Evolutionary conservation across 805 yeast genomes (phyloP).

Genomic region (Groenewaldozyma tartarivorans): DNA sequence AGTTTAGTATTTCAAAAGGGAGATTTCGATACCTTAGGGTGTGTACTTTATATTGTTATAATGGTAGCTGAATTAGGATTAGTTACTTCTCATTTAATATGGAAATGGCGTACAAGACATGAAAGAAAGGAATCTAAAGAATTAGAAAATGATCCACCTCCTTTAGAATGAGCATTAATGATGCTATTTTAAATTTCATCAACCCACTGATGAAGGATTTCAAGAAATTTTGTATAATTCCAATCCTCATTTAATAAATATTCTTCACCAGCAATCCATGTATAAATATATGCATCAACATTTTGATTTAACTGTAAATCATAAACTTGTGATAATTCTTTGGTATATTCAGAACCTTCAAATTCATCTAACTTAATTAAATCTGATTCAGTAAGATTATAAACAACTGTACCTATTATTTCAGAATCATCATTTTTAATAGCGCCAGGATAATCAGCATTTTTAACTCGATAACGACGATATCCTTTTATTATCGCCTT

Average conservation of each 20-base stretch:
- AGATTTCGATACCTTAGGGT: conserved; percentile 67
- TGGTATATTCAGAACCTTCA: conserved; percentile 21
- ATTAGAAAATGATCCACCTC: conserved; percentile 1
- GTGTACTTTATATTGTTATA: conserved; percentile 64
- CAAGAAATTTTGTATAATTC: too few relatives aligned
- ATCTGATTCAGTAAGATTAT: conserved; percentile 12
- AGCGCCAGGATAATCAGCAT: conserved; percentile 19
- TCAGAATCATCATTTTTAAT: conserved; percentile 1
- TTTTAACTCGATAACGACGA: conserved; percentile 14
- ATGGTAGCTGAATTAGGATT: conserved; percentile 72
- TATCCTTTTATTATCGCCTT: conserved; percentile 13
- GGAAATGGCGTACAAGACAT: conserved; percentile 40
- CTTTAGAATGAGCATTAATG: too few relatives aligned
- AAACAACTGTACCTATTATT: conserved; percentile 17
- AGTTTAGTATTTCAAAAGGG: conserved; percentile 48
- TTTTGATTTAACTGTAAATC: conserved; percentile 5
- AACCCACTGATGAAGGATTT: too few relatives aligned
- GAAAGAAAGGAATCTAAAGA: conserved; percentile 6
- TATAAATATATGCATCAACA: conserved; percentile 13
- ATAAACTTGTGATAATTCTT: conserved; percentile 10
- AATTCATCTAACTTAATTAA: conserved; percentile 17
- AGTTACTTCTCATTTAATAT: conserved; percentile 54
- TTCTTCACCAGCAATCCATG: conserved; percentile 15
- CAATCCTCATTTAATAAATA: conserved; percentile 14
- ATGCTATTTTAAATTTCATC: conserved; percentile 11